phyloP scores from a whole-genome alignment of 1,139 yeast species.

The Arxiozyma slooffiae region DNA sequence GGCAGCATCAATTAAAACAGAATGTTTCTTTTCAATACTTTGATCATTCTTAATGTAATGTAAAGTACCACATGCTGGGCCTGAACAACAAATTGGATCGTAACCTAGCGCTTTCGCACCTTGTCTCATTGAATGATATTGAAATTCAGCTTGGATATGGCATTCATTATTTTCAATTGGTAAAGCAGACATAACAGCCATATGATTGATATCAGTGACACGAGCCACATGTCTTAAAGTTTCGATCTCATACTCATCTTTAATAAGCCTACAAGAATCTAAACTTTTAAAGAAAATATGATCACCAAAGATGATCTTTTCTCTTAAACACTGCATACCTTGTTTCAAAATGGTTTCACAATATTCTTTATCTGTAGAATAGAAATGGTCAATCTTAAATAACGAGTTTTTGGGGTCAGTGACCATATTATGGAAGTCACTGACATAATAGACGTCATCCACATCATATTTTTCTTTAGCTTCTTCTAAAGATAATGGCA shows the following conservation, averaged over 20 bases:
- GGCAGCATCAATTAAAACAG: constrained; percentile 88
- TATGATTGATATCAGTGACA: constrained; percentile 80
- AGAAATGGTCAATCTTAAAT: constrained; percentile 19
- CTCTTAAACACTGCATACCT: constrained; percentile 11
- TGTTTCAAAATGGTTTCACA: constrained; percentile 27
- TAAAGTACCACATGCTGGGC: constrained; percentile 81
- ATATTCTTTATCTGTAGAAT: constrained; percentile 36
- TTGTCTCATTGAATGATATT: constrained; percentile 87
- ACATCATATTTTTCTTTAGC: constrained; percentile 63
- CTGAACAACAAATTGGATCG: constrained; percentile 93
- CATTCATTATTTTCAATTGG: constrained; percentile 84
- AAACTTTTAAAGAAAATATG: constrained; percentile 56
- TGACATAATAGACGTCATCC: constrained; percentile 62
- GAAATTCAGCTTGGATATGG: constrained; percentile 90
- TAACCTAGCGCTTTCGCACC: constrained; percentile 84
- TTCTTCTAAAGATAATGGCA: constrained; percentile 61
- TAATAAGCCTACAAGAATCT: constrained; percentile 77
- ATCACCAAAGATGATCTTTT: constrained; percentile 36
- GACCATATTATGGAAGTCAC: constrained; percentile 26
- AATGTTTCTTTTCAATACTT: constrained; percentile 44
- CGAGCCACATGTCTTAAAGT: constrained; percentile 70
- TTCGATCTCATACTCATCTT: constrained; percentile 71
- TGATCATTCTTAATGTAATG: constrained; percentile 86
- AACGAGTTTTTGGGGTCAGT: constrained; percentile 6
- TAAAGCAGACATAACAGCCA: constrained; percentile 84